Base-by-base conservation (phyloP, 2,329 filamentous ascomycete genomes). In the Trichoderma lentiforme region DNA sequence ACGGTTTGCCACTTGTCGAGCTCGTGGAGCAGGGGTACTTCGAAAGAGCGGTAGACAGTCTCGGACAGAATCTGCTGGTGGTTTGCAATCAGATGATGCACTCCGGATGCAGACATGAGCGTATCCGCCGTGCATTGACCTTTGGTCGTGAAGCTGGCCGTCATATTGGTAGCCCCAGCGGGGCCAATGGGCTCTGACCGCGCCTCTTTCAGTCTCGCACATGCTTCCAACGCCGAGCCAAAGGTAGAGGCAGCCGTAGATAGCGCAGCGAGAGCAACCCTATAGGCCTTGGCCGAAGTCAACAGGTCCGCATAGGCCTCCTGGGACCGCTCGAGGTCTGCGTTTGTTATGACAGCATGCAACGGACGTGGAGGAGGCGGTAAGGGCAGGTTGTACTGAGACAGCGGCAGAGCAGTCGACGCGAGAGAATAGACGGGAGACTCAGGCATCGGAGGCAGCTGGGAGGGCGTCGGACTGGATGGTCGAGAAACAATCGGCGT, bases 41-140 rank as follows among this genome's bases (percentile, higher is more conserved):
- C 90, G 78, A 92, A 92, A 72, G 85, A 86, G 70, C 90, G 85
- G 80, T 92, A 92, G 9, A 92, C 88, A 0, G 89, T 91, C 80
- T 92, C 90, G 74, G 86, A 88, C 4, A 92, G 85, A 76, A 92
- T 92, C 77, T 91, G 89, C 79, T 91, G 88, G 82, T 92, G 90
- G 81, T 92, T 92, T 60, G 90, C 90, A 72, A 91, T 84, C 24
- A 92, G 84, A 76, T 92, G 89, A 78, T 92, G 90, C 53, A 92
- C 85, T 43, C 90, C 90, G 39, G 88, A 87, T 14, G 89, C 87
- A 34, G 88, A 86, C 72, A 92, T 82, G 58, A 92, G 83, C 68
- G 85, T 84, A 80, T 91, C 89, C 18, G 89, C 90, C 0, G 90
- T 91, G 81, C 89, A 91, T 43, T 84, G 81, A 58, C 84, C 84